A percentile compares a stretch with the other conserved stretches of the same genome.
Evolutionary conservation across 2,329 filamentous ascomycete species (phyloP).

Genomic region (Stromatinia cepivora): DNA sequence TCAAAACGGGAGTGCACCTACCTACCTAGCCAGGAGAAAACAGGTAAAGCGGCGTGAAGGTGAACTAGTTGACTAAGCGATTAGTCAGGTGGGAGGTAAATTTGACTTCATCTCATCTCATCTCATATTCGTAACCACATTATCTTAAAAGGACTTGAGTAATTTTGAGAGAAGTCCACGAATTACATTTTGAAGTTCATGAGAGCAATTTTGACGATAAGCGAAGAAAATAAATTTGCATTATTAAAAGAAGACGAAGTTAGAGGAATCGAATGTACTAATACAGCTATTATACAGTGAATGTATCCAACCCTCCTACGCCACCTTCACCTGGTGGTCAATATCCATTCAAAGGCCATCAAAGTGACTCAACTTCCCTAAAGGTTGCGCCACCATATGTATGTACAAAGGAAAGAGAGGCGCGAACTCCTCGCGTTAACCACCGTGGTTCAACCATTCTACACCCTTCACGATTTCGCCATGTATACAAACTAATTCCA

Average conservation of each 20-base stretch:
- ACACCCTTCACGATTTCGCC: background rate
- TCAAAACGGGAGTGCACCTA: no score
- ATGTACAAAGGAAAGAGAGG: background rate
- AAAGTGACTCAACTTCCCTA: background rate
- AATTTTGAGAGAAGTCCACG: no score
- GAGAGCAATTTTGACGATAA: background rate
- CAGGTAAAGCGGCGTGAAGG: background rate
- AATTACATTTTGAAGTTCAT: background rate
- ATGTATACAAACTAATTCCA: background rate
- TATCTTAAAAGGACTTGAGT: no score
- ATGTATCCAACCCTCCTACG: background rate
- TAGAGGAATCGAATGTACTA: background rate
- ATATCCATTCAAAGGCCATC: background rate
- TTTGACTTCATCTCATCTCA: background rate
- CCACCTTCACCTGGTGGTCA: background rate
- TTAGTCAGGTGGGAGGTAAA: no score
- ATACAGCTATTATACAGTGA: background rate
- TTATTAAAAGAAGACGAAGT: background rate
- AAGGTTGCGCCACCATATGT: background rate
- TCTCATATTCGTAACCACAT: background rate
- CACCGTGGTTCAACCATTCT: no score
- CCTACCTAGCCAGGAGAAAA: no score
- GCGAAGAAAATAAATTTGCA: background rate
- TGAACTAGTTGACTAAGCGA: no score
- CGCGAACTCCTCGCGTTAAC: background rate